These are phyloP conservation scores for Neurospora sp. DNA, from an alignment of 495 filamentous ascomycete species.

Conservation along the genomic window DNA sequence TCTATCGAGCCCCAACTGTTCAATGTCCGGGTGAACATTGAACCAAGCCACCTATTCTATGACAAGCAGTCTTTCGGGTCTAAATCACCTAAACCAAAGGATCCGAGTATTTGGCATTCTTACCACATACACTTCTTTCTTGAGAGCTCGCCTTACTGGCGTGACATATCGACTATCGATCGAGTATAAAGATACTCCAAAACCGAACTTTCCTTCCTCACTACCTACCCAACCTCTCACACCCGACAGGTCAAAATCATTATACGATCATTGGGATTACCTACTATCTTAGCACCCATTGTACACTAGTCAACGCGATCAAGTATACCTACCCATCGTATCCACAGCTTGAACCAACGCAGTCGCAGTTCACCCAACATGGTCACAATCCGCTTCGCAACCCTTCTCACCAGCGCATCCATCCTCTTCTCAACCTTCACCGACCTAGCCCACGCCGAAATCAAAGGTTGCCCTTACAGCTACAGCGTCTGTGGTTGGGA, in stretches of 20 bases:
- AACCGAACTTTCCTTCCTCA: neutral
- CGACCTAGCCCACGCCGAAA: neutral
- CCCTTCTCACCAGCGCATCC: neutral
- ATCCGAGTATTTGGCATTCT: neutral
- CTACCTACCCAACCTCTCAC: neutral
- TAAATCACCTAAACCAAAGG: neutral
- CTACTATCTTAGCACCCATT: no score
- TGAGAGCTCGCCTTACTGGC: neutral
- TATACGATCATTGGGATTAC: neutral
- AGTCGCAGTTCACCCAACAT: neutral
- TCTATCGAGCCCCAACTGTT: neutral
- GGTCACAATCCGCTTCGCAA: neutral
- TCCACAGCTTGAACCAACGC: neutral
- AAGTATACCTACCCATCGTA: no score
- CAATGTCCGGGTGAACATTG: neutral
- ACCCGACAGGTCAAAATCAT: neutral
- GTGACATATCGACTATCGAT: neutral
- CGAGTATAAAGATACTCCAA: neutral
- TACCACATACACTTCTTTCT: neutral
- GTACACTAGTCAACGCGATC: no score
- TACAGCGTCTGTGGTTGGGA: neutral
- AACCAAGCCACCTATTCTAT: no score
- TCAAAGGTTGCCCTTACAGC: neutral
- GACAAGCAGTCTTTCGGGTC: neutral
- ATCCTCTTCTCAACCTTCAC: neutral